These are phyloP conservation scores for Coemansia sp. DNA, from an alignment of 192 early-diverging fungal species.

Conservation along the genomic window DNA sequence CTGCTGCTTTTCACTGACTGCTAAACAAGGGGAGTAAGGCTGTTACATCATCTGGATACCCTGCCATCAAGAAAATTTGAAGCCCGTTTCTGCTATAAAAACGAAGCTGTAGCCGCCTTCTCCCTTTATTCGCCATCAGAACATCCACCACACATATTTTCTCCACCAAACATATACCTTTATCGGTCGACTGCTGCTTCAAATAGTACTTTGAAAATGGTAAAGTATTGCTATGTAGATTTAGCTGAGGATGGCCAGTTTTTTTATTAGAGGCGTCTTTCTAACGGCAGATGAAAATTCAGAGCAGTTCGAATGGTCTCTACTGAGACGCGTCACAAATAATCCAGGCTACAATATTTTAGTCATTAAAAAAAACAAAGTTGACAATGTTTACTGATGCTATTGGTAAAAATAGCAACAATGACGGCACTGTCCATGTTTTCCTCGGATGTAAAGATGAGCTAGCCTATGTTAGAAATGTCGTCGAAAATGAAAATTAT, in stretches of 20 bases:
- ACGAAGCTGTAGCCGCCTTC: not conserved
- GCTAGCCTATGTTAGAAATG: not conserved
- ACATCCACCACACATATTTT: not conserved
- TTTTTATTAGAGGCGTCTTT: no score
- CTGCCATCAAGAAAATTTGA: not conserved
- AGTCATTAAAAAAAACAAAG: no score
- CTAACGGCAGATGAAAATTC: no score
- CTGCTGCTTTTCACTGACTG: not conserved
- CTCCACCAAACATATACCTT: not conserved
- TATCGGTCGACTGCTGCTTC: not conserved
- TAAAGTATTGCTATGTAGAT: not conserved
- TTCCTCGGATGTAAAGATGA: not conserved
- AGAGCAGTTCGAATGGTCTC: no score
- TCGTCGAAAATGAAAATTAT: not conserved
- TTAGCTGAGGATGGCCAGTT: not conserved
- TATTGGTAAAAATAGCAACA: not conserved
- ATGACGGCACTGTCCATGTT: not conserved
- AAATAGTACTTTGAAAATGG: not conserved
- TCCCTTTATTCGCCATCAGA: not conserved
- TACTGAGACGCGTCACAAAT: no score
- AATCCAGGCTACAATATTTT: no score
- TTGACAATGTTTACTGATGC: not conserved
- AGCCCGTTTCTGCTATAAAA: not conserved
- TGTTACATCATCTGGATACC: not conserved
- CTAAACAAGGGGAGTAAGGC: not conserved